Evolutionary conservation across 2,329 filamentous ascomycete species (phyloP).

Genomic region (Trichoderma sp.): DNA sequence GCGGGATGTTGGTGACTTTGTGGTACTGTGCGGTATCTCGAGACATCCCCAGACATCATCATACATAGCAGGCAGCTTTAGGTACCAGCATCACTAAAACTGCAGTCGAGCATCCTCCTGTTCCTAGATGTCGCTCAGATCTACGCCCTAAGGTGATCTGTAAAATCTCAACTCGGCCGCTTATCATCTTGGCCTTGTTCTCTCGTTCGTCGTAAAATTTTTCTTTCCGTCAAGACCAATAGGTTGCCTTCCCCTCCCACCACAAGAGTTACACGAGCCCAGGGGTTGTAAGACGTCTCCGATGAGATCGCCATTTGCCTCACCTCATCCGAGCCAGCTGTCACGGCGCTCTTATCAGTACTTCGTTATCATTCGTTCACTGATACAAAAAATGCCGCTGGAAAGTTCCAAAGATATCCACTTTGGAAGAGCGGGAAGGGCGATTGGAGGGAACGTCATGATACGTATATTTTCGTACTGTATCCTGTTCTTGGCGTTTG

Average conservation of each 20-base stretch:
- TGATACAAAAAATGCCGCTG: slow-evolving; percentile 5
- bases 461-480: background rate
- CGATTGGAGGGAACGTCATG: background rate
- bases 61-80: background rate
- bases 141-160: background rate
- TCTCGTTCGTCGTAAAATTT: background rate
- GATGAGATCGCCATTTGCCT: slow-evolving; percentile 1
- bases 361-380: background rate
- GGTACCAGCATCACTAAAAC: background rate
- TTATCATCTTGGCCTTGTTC: background rate
- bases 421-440: background rate
- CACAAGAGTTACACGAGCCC: background rate
- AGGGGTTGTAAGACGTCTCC: background rate
- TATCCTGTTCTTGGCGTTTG: slow-evolving; percentile 2
- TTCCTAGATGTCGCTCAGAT: background rate
- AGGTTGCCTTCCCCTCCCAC: background rate
- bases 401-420: background rate
- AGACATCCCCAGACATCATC: background rate
- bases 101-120: background rate
- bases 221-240: background rate
- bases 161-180: background rate
- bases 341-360: slow-evolving; percentile 9
- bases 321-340: background rate
- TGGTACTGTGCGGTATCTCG: background rate
- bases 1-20: background rate